Conservation (phyloP, 1,284 basidiomycete genomes). For the Boletus calvinii region DNA sequence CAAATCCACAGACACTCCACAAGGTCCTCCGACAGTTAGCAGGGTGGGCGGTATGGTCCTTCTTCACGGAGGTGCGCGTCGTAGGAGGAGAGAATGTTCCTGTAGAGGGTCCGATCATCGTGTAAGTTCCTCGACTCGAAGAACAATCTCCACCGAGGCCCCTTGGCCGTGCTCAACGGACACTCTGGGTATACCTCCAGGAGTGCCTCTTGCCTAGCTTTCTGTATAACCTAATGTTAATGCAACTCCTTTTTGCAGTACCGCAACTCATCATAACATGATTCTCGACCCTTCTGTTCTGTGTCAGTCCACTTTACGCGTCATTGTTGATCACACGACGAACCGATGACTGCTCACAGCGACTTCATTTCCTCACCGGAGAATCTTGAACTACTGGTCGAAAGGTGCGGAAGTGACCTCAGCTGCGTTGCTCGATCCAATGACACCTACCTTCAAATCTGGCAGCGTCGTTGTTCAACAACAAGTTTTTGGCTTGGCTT, state of each 20-base stretch:
- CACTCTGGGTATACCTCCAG: background rate
- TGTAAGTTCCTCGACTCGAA: conserved; percentile 53
- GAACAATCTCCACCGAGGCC: background rate
- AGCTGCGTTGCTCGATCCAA: conserved; percentile 10
- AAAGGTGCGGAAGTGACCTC: conserved; percentile 51
- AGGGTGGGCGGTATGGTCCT: conserved; percentile 72
- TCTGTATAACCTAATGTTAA: conserved; percentile 13
- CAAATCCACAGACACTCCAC: conserved; percentile 50
- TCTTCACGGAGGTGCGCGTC: conserved; percentile 84
- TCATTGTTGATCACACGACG: conserved; percentile 15
- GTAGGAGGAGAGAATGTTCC: conserved; percentile 87
- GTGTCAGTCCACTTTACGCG: conserved; percentile 51
- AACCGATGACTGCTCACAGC: conserved; percentile 43
- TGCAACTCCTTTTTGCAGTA: conserved; percentile 43
- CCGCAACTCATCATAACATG: conserved; percentile 91
- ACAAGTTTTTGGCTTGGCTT: conserved; percentile 72
- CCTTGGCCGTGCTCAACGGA: conserved; percentile 4
- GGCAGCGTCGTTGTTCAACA: conserved; percentile 71
- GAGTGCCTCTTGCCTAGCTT: background rate
- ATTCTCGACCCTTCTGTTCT: conserved; percentile 82
- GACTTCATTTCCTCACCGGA: conserved; percentile 70
- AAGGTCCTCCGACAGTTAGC: conserved; percentile 67
- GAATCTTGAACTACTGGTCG: conserved; percentile 93
- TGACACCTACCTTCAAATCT: conserved; percentile 20
- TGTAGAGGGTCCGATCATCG: conserved; percentile 78